Percentiles rank a stretch among this genome's conserved stretches.
Evolutionary conservation across 1,139 yeast genomes (phyloP).

Genomic region (Geotrichum restrictum): DNA sequence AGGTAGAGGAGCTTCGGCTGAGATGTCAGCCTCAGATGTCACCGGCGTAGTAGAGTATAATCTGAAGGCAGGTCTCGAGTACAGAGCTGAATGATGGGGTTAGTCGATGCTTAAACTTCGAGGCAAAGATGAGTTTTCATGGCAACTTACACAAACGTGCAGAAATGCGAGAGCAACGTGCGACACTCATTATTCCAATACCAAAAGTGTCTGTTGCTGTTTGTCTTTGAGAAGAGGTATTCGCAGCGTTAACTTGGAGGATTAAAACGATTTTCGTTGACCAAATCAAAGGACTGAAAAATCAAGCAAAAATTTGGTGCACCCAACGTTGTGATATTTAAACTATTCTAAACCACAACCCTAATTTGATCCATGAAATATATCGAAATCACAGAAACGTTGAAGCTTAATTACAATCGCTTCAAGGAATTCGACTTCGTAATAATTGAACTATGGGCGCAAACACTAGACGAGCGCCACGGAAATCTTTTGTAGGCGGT

Average conservation of each 20-base stretch:
- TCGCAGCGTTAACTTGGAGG: neutral
- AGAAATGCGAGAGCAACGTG: conserved; percentile 16
- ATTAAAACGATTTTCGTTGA: conserved; percentile 1
- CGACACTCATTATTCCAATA: conserved; percentile 13
- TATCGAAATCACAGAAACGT: neutral
- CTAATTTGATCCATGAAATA: neutral
- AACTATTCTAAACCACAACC: conserved; percentile 10
- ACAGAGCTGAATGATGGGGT: conserved; percentile 7
- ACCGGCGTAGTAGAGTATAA: conserved; percentile 16
- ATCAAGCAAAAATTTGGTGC: conserved; percentile 8
- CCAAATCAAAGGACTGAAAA: conserved; percentile 18
- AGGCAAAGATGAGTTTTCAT: too few species aligned
- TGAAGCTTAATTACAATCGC: neutral
- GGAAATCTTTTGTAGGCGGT: neutral
- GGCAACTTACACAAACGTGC: conserved; percentile 11
- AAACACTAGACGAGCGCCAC: neutral
- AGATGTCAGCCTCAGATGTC: conserved; percentile 3
- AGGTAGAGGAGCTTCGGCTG: conserved; percentile 13
- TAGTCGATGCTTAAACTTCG: neutral
- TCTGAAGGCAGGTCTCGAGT: conserved; percentile 16
- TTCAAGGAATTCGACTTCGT: too few species aligned
- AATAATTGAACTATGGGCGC: conserved; percentile 5
- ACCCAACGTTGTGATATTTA: conserved; percentile 12
- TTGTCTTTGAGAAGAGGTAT: neutral
- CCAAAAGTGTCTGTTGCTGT: neutral